Conservation (phyloP, 305 asterid genomes). For the Petunia hybrid region DNA sequence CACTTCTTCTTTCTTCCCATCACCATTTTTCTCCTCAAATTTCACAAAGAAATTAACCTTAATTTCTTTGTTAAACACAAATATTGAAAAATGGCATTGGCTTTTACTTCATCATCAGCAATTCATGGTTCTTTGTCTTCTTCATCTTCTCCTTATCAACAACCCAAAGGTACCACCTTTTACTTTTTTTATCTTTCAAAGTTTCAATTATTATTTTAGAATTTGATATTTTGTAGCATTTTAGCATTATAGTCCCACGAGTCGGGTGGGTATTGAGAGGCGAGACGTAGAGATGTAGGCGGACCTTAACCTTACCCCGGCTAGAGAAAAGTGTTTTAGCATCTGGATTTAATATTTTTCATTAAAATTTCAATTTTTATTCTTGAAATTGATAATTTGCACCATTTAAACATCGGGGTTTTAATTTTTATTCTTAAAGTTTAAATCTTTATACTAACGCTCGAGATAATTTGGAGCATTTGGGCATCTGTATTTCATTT, state of each 20-base stretch:
- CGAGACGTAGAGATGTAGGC: too few species aligned
- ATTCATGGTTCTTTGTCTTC: conserved; percentile 42
- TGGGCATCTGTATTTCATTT: not conserved
- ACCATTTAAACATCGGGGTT: not conserved
- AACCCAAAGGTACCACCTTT: conserved; percentile 39
- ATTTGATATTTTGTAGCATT: not conserved
- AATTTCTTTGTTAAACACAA: not conserved
- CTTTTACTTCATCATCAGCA: conserved; percentile 45
- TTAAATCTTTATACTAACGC: too few species aligned
- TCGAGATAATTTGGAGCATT: not conserved
- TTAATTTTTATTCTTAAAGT: not conserved
- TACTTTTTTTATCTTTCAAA: not conserved
- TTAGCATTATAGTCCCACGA: too few species aligned
- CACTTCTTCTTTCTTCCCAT: conserved; percentile 31
- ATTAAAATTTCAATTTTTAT: not conserved
- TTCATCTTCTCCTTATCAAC: conserved; percentile 35
- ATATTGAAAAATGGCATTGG: conserved; percentile 40
- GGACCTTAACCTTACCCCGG: too few species aligned
- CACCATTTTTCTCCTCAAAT: not conserved
- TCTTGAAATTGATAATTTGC: not conserved
- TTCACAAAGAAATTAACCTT: conserved; percentile 28
- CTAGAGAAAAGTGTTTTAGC: not conserved
- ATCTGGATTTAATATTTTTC: not conserved
- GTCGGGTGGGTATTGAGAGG: too few species aligned
- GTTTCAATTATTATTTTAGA: conserved; percentile 16